These are phyloP conservation scores for Zygosaccharomyces sapae DNA, from an alignment of 1,139 yeast genomes.

Conservation along the genomic window DNA sequence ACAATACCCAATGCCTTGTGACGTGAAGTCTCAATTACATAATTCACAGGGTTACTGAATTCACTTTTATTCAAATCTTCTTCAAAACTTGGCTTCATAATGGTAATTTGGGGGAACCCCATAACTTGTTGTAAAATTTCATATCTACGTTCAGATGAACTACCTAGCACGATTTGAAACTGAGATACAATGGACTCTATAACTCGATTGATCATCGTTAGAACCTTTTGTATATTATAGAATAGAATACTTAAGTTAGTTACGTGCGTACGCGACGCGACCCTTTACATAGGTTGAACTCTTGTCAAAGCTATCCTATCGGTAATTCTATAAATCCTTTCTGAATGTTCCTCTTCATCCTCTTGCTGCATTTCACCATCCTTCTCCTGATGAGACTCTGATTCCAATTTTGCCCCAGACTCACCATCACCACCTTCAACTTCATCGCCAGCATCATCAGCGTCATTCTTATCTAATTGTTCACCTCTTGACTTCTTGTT, in stretches of 20 bases:
- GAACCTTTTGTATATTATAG: conserved; percentile 26
- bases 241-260: conserved; percentile 4
- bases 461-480: background rate
- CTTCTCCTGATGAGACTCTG: conserved; percentile 1
- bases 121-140: conserved; percentile 62
- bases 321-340: conserved; percentile 33
- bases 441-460: background rate
- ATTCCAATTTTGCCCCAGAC: background rate
- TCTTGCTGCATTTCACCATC: conserved; percentile 4
- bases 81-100: conserved; percentile 45
- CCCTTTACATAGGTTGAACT: conserved; percentile 31
- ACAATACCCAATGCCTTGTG: conserved; percentile 63
- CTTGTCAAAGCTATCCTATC: conserved; percentile 36
- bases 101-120: conserved; percentile 53
- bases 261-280: conserved; percentile 5
- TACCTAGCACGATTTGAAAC: conserved; percentile 58
- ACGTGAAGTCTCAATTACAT: conserved; percentile 66
- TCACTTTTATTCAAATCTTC: conserved; percentile 63
- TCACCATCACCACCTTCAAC: conserved; percentile 2
- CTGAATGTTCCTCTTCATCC: conserved; percentile 18
- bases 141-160: conserved; percentile 75
- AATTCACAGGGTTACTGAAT: conserved; percentile 39
- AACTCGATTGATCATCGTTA: conserved; percentile 27
- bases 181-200: conserved; percentile 34
- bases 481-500: conserved; percentile 14